phyloP scores from a whole-genome alignment of 768 basidiomycete species.

The Lepiota subincarnata region DNA sequence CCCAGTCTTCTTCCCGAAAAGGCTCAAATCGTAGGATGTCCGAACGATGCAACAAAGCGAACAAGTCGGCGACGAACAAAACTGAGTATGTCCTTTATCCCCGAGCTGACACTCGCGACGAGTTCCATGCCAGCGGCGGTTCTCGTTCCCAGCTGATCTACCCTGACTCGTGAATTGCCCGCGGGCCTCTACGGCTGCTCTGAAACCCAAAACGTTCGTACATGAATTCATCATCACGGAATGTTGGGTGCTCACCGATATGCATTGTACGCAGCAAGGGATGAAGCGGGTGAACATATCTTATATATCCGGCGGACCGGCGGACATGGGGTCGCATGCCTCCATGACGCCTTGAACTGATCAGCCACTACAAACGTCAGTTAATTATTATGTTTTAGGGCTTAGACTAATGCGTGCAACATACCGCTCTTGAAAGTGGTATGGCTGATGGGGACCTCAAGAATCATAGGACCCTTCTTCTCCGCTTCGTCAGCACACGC shows the following conservation, averaged over 20 bases:
- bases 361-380: conserved; percentile 40
- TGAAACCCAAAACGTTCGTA: conserved; percentile 18
- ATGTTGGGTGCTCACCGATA: conserved; percentile 43
- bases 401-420: conserved; percentile 16
- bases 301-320: conserved; percentile 62
- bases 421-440: conserved; percentile 63
- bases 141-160: conserved; percentile 63
- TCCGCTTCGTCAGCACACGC: conserved; percentile 52
- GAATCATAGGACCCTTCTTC: conserved; percentile 48
- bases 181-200: conserved; percentile 51
- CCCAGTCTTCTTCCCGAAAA: conserved; percentile 66
- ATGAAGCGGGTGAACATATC: conserved; percentile 46
- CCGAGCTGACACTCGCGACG: conserved; percentile 60
- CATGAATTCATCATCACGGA: background rate
- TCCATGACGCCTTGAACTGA: conserved; percentile 69
- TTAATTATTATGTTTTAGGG: background rate
- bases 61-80: conserved; percentile 55
- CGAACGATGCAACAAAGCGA: conserved; percentile 61
- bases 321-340: conserved; percentile 54
- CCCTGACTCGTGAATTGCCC: conserved; percentile 54
- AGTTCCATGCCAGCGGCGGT: conserved; percentile 75
- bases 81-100: conserved; percentile 51
- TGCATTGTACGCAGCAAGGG: conserved; percentile 52
- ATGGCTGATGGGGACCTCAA: conserved; percentile 58
- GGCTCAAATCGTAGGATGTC: conserved; percentile 58